These are phyloP conservation scores for Citrus hindsii DNA, from an alignment of 345 rosid genomes.

Conservation along the genomic window DNA sequence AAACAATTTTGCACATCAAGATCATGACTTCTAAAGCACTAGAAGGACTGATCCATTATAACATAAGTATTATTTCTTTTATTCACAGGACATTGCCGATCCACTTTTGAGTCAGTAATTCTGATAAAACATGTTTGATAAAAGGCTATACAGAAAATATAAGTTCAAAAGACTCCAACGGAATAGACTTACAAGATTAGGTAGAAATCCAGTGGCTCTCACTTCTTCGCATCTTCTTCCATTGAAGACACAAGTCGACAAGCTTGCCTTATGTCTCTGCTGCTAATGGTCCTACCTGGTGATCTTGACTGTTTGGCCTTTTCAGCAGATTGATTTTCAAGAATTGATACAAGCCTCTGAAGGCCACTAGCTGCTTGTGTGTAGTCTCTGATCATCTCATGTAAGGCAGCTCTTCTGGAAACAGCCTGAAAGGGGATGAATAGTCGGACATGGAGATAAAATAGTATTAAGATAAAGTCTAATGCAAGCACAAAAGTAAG, in stretches of 20 bases:
- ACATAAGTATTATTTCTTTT: background rate
- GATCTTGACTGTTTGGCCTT: slow-evolving; percentile 38
- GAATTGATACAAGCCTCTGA: slow-evolving; percentile 56
- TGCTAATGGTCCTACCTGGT: slow-evolving; percentile 28
- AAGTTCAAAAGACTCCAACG: background rate
- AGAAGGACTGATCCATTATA: background rate
- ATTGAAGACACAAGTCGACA: slow-evolving; percentile 45
- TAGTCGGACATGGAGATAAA: slow-evolving; percentile 6
- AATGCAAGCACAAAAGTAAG: background rate
- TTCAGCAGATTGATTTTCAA: slow-evolving; percentile 46
- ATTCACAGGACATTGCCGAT: too few relatives aligned
- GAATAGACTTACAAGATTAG: slow-evolving; percentile 63
- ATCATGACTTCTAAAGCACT: background rate
- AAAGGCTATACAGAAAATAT: background rate
- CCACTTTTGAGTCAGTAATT: background rate
- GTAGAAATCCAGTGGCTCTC: slow-evolving; percentile 59
- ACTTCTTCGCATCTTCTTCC: slow-evolving; percentile 72
- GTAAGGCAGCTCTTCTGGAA: slow-evolving; percentile 82
- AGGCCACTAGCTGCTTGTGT: slow-evolving; percentile 78
- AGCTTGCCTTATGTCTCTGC: slow-evolving; percentile 70
- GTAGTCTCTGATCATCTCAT: slow-evolving; percentile 88
- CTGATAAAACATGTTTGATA: background rate
- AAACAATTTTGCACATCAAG: too few relatives aligned
- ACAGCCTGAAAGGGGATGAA: slow-evolving; percentile 54
- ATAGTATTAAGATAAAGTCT: background rate